Percentiles rank a stretch among this genome's conserved stretches.
Evolutionary conservation across 768 basidiomycete genomes (phyloP).

Genomic region (Phanerochaete sordida): DNA sequence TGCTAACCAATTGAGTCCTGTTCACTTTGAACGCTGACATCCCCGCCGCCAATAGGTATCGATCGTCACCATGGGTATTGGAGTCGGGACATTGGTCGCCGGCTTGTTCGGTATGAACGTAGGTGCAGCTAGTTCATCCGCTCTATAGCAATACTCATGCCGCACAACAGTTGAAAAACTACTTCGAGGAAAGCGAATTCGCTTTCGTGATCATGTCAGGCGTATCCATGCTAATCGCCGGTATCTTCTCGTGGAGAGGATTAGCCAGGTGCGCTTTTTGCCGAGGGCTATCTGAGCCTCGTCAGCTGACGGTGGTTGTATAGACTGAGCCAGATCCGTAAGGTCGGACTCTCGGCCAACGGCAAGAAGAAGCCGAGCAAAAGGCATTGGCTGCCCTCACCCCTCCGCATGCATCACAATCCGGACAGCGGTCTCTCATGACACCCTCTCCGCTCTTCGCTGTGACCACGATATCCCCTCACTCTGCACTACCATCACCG

Average conservation of each 20-base stretch:
- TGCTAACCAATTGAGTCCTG: neutral
- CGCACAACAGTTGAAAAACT: constrained; percentile 29
- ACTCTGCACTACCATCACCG: neutral
- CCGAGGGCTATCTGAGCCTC: neutral
- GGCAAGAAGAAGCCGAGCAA: constrained; percentile 14
- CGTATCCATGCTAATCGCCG: constrained; percentile 14
- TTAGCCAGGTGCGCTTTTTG: constrained; percentile 15
- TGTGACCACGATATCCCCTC: neutral
- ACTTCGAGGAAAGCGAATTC: constrained; percentile 23
- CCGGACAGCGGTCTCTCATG: constrained; percentile 3
- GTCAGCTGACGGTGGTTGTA: neutral
- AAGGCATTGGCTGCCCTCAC: constrained; percentile 17
- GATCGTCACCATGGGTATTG: constrained; percentile 92
- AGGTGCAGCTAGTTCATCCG: constrained; percentile 26
- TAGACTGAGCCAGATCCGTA: constrained; percentile 25
- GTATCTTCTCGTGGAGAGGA: constrained; percentile 20
- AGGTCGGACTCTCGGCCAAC: constrained; percentile 22
- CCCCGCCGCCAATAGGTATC: constrained; percentile 53
- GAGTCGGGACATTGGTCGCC: constrained; percentile 84
- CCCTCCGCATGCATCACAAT: constrained; percentile 14
- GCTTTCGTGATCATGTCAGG: constrained; percentile 25
- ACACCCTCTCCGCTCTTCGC: neutral
- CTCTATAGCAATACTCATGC: neutral
- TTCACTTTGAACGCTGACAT: constrained; percentile 2
- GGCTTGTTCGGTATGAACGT: constrained; percentile 98